These are phyloP conservation scores for Sporothrix dimorphospora DNA, from an alignment of 2,329 filamentous ascomycete genomes.

Conservation along the genomic window DNA sequence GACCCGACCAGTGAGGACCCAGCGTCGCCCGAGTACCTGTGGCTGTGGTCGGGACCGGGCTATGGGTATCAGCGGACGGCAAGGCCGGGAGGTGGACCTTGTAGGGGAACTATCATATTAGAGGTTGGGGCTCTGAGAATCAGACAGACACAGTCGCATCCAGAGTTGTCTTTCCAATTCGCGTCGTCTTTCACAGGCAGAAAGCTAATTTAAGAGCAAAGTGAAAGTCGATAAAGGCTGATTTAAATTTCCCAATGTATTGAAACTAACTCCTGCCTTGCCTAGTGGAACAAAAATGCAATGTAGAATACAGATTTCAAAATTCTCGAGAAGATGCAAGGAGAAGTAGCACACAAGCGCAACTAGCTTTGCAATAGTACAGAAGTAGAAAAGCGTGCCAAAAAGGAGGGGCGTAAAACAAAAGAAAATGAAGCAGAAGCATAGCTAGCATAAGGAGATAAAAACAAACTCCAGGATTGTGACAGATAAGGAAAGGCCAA, in stretches of 20 bases:
- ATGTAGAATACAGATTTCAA: conserved; percentile 11
- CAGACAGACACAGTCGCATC: neutral
- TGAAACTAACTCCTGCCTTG: conserved; percentile 15
- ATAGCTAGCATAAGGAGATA: neutral
- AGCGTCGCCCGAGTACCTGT: conserved; percentile 33
- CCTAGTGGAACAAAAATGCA: neutral
- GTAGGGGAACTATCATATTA: no score
- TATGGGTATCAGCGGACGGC: conserved; percentile 35
- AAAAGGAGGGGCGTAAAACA: neutral
- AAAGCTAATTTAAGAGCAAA: neutral
- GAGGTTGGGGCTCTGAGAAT: neutral
- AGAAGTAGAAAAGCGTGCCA: neutral
- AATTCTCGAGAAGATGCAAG: neutral
- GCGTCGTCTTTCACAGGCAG: neutral
- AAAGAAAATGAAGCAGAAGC: neutral
- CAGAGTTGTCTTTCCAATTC: neutral
- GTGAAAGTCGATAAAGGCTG: neutral
- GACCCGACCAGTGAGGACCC: conserved; percentile 40
- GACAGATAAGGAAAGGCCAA: neutral
- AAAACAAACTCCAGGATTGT: neutral
- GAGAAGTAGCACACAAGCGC: neutral
- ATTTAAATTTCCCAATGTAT: neutral
- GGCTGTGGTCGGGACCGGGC: conserved; percentile 33
- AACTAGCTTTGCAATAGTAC: conserved; percentile 13
- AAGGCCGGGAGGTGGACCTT: conserved; percentile 28